Evolutionary conservation across 495 filamentous ascomycete species (phyloP).

Genomic region (Venustampulla echinocandica): DNA sequence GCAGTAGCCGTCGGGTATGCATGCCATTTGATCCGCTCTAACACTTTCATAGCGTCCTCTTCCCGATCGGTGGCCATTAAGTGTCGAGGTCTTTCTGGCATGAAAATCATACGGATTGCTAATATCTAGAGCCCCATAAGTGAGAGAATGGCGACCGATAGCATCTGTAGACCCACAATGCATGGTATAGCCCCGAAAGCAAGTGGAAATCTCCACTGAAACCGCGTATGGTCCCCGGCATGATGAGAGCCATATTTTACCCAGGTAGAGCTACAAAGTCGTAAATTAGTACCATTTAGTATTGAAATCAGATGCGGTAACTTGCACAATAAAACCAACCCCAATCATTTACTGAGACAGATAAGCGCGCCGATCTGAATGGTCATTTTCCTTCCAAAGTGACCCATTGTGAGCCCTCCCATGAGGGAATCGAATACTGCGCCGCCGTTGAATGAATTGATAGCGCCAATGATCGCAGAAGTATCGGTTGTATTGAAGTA

Average conservation of each 20-base stretch:
- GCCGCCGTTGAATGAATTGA: conserved; percentile 49
- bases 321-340: conserved; percentile 43
- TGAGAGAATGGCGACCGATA: background rate
- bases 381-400: conserved; percentile 43
- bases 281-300: background rate
- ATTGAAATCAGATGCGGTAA: background rate
- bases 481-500: conserved; percentile 41
- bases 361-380: conserved; percentile 49
- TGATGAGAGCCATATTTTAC: conserved; percentile 46
- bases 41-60: conserved; percentile 57
- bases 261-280: conserved; percentile 33
- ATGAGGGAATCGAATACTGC: conserved; percentile 38
- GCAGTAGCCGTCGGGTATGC: too few species aligned
- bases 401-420: conserved; percentile 30
- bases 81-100: conserved; percentile 71
- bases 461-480: conserved; percentile 44
- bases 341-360: conserved; percentile 54
- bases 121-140: conserved; percentile 34
- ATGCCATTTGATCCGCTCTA: conserved; percentile 58
- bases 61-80: conserved; percentile 57
- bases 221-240: conserved; percentile 22
- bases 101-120: conserved; percentile 52
- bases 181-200: conserved; percentile 37
- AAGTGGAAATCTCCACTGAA: conserved; percentile 49
- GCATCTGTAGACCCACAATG: background rate